Evolutionary conservation across 1,284 basidiomycete species (phyloP), one percentile per base, ranked within the genome.

Genomic region (Vanrija sp.): DNA sequence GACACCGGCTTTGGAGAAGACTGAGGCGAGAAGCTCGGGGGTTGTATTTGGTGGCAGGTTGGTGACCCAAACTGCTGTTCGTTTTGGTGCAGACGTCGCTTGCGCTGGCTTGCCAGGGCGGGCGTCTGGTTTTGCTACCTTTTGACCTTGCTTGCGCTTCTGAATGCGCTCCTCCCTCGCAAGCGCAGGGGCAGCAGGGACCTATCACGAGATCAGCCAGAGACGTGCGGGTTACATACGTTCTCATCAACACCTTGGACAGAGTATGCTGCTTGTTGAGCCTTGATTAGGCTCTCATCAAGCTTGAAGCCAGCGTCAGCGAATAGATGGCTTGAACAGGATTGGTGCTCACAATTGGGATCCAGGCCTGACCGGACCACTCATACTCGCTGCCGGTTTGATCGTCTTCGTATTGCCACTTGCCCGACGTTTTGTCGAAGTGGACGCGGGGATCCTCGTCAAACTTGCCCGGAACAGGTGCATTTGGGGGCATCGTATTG

Each of bases 21-120:
- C 85, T 39, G 84, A 82, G 7, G 86, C 80, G 38, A 99, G 75
- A 68, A 93, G 89, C 21, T 89, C 85, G 9, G 74, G 64, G 0
- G 88, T 88, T 0, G 91, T 81, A 67, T 94, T 89, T 0, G 77
- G 72, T 1, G 95, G 96, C 1, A 99, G 83, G 47, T 85, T 83
- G 5, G 89, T 89, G 44, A 98, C 86, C 77, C 89, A 98, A 40
- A 98, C 85, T 1, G 92, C 92, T 0, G 95, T 98, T 72, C 94
- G 92, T 73, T 91, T 73, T 12, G 68, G 67, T 18, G 63, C 63
- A 15, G 64, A 49, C 3, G 66, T 5, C 4, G 83, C 48, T 80
- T 82, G 7, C 84, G 2, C 19, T 21, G 40, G 18, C n/a, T n/a
- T 34, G n/a, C 34, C 34, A 15, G 34, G 9, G 4, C 44, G 8